phyloP scores from a whole-genome alignment of 495 filamentous ascomycete genomes.

The Daldinia childiae region DNA sequence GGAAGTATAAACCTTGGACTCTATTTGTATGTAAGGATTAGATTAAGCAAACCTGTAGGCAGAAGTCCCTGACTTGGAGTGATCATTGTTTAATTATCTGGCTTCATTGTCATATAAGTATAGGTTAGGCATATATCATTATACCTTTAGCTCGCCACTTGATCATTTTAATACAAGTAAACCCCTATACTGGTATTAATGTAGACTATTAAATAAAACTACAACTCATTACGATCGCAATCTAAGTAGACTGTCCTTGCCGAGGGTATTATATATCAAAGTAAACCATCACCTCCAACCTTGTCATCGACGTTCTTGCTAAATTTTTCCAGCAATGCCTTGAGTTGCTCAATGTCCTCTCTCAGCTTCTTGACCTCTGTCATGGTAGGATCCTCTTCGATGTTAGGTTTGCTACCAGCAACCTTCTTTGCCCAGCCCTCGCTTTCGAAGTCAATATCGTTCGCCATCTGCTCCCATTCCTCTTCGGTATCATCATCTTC shows the following conservation, averaged over 20 bases:
- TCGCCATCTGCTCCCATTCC: slow-evolving; percentile 89
- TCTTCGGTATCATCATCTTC: slow-evolving; percentile 88
- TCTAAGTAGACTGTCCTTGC: too few species aligned
- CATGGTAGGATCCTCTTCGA: slow-evolving; percentile 74
- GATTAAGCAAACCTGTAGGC: background rate
- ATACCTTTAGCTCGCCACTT: background rate
- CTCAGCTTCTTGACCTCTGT: slow-evolving; percentile 73
- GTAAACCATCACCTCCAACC: slow-evolving; percentile 22
- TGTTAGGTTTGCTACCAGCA: slow-evolving; percentile 74
- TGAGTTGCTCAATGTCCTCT: slow-evolving; percentile 75
- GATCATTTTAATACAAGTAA: background rate
- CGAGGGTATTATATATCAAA: slow-evolving; percentile 1
- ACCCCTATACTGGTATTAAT: background rate
- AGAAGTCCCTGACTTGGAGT: too few species aligned
- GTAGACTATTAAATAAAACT: background rate
- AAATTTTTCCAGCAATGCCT: slow-evolving; percentile 41
- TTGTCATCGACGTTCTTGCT: slow-evolving; percentile 15
- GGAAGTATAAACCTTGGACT: too few species aligned
- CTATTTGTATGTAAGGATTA: too few species aligned
- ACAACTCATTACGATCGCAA: background rate
- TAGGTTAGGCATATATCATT: background rate
- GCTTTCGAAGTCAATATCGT: slow-evolving; percentile 76
- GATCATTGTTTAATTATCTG: background rate
- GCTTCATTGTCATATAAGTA: background rate
- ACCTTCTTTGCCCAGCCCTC: slow-evolving; percentile 85